A percentile compares a stretch with the other conserved stretches of the same genome.
Evolutionary conservation across 2,329 filamentous ascomycete species (phyloP).

Genomic region (Penicillium freii): DNA sequence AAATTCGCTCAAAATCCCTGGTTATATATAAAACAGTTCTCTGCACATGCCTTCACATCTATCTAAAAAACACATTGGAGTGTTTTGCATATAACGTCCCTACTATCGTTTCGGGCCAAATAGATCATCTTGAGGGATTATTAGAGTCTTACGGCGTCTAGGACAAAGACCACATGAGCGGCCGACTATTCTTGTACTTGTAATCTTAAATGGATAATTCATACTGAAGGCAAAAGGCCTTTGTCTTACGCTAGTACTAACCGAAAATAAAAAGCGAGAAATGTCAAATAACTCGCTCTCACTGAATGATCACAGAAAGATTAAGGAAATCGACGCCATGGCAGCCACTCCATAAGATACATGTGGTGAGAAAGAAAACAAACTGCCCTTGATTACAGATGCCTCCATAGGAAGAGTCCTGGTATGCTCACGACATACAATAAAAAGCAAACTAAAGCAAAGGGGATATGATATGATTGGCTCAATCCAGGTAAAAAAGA

Average conservation of each 20-base stretch:
- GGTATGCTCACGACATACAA: neutral
- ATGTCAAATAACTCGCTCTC: conserved; percentile 13
- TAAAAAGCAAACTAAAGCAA: neutral
- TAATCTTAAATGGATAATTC: neutral
- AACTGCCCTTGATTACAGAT: conserved; percentile 1
- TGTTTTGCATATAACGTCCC: too few species aligned
- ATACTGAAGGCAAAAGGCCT: neutral
- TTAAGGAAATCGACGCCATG: conserved; percentile 22
- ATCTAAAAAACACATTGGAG: too few species aligned
- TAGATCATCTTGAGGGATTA: too few species aligned
- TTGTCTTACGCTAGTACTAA: conserved; percentile 17
- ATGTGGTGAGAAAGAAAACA: conserved; percentile 20
- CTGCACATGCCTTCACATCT: too few species aligned
- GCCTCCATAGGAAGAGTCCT: neutral
- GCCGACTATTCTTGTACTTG: neutral
- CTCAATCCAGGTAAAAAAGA: conserved; percentile 10
- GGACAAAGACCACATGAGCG: too few species aligned
- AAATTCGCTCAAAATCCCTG: too few species aligned
- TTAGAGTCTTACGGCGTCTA: too few species aligned
- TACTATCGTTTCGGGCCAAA: too few species aligned
- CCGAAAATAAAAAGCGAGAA: conserved; percentile 5
- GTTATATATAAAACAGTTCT: too few species aligned
- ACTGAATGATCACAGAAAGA: conserved; percentile 21
- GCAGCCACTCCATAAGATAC: conserved; percentile 30
- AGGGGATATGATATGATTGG: conserved; percentile 1